Percentiles rank a stretch among this genome's conserved stretches.
Evolutionary conservation across 1,139 yeast species (phyloP).

Genomic region (Casaregolazyma suthepensis): DNA sequence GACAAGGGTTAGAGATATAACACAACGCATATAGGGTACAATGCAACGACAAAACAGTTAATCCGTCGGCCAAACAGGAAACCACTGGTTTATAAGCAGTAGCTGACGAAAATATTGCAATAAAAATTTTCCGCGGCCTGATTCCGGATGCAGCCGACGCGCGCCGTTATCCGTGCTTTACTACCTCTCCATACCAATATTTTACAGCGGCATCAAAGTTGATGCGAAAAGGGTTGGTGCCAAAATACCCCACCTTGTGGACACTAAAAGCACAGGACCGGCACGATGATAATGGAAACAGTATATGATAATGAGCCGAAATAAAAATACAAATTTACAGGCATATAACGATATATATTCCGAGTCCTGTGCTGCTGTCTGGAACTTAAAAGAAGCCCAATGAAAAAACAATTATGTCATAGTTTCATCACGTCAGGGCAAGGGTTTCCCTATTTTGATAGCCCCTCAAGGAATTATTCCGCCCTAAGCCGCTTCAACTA

Average conservation of each 20-base stretch:
- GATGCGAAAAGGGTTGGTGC: not conserved
- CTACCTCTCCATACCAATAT: not conserved
- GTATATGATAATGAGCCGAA: not conserved
- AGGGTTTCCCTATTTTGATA: not conserved
- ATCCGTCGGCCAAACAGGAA: not conserved
- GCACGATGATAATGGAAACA: too few species aligned
- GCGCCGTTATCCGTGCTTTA: not conserved
- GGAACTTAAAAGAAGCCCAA: too few species aligned
- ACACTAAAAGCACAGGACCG: not conserved
- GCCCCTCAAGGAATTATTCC: not conserved
- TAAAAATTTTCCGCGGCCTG: not conserved
- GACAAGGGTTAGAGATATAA: not conserved
- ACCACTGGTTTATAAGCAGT: too few species aligned
- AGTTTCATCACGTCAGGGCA: slow-evolving; percentile 5
- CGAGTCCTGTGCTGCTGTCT: not conserved
- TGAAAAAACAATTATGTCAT: slow-evolving; percentile 3
- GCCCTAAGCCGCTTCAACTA: not conserved
- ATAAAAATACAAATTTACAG: not conserved
- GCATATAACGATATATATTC: too few species aligned
- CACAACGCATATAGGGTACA: not conserved
- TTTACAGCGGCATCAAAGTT: not conserved
- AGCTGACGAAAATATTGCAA: not conserved
- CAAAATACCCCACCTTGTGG: not conserved
- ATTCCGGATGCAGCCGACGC: not conserved
- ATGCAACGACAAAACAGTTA: not conserved